Percentiles rank a stretch among this genome's conserved stretches.
phyloP scores from a whole-genome alignment of 2,329 filamentous ascomycete species.

The Colletotrichum chrysophilum region DNA sequence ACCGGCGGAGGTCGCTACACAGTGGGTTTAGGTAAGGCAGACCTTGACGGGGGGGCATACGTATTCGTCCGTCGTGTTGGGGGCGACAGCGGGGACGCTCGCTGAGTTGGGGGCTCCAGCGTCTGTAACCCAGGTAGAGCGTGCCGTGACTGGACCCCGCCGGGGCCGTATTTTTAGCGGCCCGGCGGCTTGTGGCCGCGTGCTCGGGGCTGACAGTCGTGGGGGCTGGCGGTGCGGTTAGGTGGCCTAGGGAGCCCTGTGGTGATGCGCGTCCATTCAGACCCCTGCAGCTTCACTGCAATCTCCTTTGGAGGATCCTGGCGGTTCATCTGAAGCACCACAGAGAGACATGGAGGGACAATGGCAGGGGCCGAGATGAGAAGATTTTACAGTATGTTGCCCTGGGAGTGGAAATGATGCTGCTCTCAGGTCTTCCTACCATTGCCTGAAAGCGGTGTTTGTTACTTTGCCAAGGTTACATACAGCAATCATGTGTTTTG shows the following conservation, averaged over 20 bases:
- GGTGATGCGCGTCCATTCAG: not conserved
- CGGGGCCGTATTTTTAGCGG: conserved; percentile 20
- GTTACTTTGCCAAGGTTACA: not conserved
- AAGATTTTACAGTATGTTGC: not conserved
- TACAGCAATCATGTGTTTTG: not conserved
- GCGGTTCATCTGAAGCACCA: not conserved
- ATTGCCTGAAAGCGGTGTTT: not conserved
- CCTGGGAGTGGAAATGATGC: not conserved
- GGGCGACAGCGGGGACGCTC: conserved; percentile 1
- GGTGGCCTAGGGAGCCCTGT: not conserved
- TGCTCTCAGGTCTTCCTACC: not conserved
- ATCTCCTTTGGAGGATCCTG: not conserved
- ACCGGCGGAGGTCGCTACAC: not conserved
- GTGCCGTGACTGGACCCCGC: not conserved
- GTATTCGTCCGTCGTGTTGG: not conserved
- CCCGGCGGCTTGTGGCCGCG: conserved; percentile 13
- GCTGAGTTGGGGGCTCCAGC: not conserved
- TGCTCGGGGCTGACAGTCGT: conserved; percentile 8
- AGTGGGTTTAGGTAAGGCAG: not conserved
- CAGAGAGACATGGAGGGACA: not conserved
- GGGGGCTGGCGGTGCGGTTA: not conserved
- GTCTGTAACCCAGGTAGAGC: not conserved
- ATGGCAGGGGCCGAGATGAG: not conserved
- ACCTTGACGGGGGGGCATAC: not conserved
- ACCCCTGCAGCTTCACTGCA: not conserved